Base-by-base conservation (phyloP, 225 moss, liverwort and hornwort species). In the Marchantia paleacea region DNA sequence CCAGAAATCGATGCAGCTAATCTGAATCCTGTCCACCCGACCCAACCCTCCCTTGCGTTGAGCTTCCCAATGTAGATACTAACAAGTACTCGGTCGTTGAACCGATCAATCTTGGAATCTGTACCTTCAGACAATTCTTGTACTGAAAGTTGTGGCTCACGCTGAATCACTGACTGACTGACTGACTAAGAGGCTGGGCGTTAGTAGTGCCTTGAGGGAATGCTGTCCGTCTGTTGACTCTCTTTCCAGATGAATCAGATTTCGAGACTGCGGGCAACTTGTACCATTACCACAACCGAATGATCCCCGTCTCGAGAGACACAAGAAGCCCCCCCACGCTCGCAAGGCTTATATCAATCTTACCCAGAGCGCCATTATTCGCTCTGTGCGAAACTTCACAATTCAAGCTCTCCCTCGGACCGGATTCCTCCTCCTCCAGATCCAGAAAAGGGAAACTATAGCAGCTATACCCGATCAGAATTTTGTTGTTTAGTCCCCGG, bases 321-420 rank as follows among this genome's bases (percentile, higher is more conserved):
- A 70, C 69, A 70, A 10, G 26, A 47, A 9, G 48, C 0, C 11
- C 12, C 12, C 0, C 66, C 26, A 29, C 28, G n/a, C 68, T 68
- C 68, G 68, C 68, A 68, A 68, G 68, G 25, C 25, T 68, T 68
- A 68, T 31, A 68, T 26, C n/a, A 29, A 68, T 31, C 68, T 68
- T 68, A 68, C 6, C 31, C 68, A 26, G 30, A 68, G 12, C 30
- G 14, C 29, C 30, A 67, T 67, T 67, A 70, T 48, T 67, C 67
- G 57, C 57, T 70, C 47, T 70, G 18, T 70, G 69, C 69, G 20
- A 0, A 4, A 12, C 2, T 66, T 66, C 28, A 66, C 28, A 66
- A 28, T 26, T 10, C 10, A 28, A 66, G 19, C 29, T 28, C 66
- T 70, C 2, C 10, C 39, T 47, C 26, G 26, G 18, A 26, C 68